Percentiles rank a stretch among this genome's conserved stretches.
Conservation (phyloP, 139 green algal species). For the Chlorella vulgaris region DNA sequence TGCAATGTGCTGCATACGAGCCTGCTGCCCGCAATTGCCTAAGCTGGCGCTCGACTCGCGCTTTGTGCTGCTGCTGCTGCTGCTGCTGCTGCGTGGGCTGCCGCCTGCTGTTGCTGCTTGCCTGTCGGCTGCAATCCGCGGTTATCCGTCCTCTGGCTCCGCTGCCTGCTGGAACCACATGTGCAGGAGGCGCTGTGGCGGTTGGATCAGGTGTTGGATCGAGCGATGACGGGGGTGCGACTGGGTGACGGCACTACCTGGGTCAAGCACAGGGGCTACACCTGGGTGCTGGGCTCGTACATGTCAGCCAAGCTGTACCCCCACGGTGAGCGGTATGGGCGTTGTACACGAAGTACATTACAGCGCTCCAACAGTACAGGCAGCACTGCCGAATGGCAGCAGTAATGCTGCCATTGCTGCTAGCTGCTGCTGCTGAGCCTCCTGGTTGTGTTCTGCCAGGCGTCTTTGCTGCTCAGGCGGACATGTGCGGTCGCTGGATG, state of each 20-base stretch:
- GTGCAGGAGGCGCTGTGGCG: conserved; percentile 29
- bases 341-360: no score
- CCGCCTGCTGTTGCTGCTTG: background rate
- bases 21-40: background rate
- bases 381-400: background rate
- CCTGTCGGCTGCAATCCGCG: no score
- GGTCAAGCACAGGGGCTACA: conserved; percentile 25
- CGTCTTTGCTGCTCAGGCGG: no score
- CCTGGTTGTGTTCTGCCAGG: no score
- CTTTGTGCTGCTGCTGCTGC: background rate
- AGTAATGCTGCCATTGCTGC: no score
- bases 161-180: background rate
- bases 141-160: background rate
- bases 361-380: no score
- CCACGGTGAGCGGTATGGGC: background rate
- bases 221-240: conserved; percentile 24
- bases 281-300: conserved; percentile 14
- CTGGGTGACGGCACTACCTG: conserved; percentile 24
- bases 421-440: no score
- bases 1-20: no score
- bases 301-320: conserved; percentile 25
- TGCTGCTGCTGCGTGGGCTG: no score
- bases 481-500: no score
- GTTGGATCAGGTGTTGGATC: conserved; percentile 22
- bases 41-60: background rate